These are phyloP conservation scores for Alternaria burnsii DNA, from an alignment of 2,329 filamentous ascomycete genomes.

Conservation along the genomic window DNA sequence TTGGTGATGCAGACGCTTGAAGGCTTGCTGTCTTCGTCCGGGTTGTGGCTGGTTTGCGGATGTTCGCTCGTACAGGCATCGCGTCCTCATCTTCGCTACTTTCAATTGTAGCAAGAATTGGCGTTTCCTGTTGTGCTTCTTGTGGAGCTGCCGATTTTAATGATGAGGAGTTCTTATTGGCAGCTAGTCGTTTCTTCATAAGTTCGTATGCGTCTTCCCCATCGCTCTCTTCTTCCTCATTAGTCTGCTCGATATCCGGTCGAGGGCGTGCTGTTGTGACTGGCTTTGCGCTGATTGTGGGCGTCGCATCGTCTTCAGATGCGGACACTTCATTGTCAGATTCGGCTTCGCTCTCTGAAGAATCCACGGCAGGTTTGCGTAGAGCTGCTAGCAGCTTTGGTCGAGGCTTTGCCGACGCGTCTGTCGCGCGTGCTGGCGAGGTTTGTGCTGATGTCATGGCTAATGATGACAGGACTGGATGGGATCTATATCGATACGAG, in stretches of 20 bases:
- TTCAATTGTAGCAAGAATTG: constrained; percentile 12
- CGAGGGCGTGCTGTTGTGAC: constrained; percentile 1
- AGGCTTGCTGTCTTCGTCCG: constrained; percentile 24
- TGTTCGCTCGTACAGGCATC: constrained; percentile 33
- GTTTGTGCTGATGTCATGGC: not conserved
- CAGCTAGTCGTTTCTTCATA: constrained; percentile 57
- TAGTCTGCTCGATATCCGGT: constrained; percentile 7
- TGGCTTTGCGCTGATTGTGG: constrained; percentile 46
- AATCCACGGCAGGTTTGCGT: constrained; percentile 25
- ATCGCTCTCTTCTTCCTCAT: constrained; percentile 40
- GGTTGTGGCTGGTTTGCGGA: constrained; percentile 22
- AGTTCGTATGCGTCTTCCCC: constrained; percentile 57
- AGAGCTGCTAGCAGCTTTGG: constrained; percentile 33
- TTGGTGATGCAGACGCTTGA: constrained; percentile 26
- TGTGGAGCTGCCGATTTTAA: constrained; percentile 4
- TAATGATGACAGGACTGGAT: not conserved
- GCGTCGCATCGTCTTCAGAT: constrained; percentile 36
- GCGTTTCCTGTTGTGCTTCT: constrained; percentile 8
- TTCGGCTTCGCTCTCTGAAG: constrained; percentile 54
- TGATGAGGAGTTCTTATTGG: constrained; percentile 27
- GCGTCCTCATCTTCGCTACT: constrained; percentile 43
- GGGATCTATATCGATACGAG: not conserved
- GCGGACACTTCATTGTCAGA: constrained; percentile 44
- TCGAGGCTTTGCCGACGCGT: constrained; percentile 32
- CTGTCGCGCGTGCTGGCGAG: constrained; percentile 14